phyloP scores from a whole-genome alignment of 202 grass and related monocot genomes.

The Schoenoplectus tabernaemontani region DNA sequence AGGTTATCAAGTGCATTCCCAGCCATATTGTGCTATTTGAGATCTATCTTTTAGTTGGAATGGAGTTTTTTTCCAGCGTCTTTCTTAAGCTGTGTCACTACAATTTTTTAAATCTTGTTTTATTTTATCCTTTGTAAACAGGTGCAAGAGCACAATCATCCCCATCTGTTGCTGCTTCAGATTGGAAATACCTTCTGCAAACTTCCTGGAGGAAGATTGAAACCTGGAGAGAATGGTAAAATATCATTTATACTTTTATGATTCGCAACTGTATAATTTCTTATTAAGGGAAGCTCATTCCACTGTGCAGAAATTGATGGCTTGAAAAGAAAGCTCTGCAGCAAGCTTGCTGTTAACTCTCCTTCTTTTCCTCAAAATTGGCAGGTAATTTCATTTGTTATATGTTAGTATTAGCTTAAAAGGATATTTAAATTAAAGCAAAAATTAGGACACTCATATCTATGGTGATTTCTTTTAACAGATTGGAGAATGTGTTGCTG shows the following conservation, averaged over 20 bases:
- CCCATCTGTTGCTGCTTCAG: constrained; percentile 83
- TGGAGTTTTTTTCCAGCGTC: background rate
- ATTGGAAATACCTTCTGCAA: constrained; percentile 99
- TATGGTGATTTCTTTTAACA: constrained; percentile 25
- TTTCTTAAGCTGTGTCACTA: background rate
- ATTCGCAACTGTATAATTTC: background rate
- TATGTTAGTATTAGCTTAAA: background rate
- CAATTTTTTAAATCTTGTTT: background rate
- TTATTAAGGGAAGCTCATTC: background rate
- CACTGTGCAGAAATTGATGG: constrained; percentile 78
- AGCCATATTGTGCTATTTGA: background rate
- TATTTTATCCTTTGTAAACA: background rate
- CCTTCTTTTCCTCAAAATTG: constrained; percentile 92
- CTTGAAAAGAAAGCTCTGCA: constrained; percentile 89
- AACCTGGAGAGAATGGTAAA: constrained; percentile 95
- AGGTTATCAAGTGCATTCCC: background rate
- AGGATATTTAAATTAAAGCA: background rate
- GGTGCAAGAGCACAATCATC: constrained; percentile 99
- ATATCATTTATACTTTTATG: background rate
- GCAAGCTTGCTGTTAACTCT: constrained; percentile 83
- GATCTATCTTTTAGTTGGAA: background rate
- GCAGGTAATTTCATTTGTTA: constrained; percentile 63
- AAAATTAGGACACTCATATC: background rate
- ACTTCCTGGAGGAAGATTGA: constrained; percentile 93
- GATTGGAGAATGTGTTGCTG: constrained; percentile 97